phyloP scores from a whole-genome alignment of 1,139 yeast genomes.

The Geotrichum candidum region DNA sequence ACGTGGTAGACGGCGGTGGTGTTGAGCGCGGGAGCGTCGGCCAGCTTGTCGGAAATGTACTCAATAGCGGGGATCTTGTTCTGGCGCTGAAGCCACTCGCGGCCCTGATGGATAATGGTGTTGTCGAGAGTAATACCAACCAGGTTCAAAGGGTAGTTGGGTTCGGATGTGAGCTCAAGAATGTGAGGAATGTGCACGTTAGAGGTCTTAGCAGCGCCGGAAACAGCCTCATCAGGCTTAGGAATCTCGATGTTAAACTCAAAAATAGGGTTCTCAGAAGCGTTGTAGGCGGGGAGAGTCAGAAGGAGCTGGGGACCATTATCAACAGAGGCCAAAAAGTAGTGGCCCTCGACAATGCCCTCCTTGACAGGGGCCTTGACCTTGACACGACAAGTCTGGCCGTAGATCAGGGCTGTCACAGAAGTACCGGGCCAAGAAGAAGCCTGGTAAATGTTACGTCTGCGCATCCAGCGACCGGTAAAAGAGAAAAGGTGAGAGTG shows the following conservation, averaged over 20 bases:
- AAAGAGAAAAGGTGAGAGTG: conserved; percentile 19
- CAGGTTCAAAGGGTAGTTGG: conserved; percentile 10
- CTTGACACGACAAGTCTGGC: conserved; percentile 16
- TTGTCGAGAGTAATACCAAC: conserved; percentile 15
- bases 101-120: conserved; percentile 15
- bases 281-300: conserved; percentile 16
- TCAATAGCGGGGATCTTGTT: conserved; percentile 16
- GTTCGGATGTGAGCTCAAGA: conserved; percentile 17
- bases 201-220: neutral
- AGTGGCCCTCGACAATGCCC: conserved; percentile 11
- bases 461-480: conserved; percentile 24
- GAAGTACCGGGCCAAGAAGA: conserved; percentile 21
- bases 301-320: conserved; percentile 11
- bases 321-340: conserved; percentile 14
- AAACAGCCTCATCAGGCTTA: conserved; percentile 3
- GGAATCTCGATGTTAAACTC: conserved; percentile 16
- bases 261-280: conserved; percentile 16
- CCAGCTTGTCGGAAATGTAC: conserved; percentile 14
- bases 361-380: conserved; percentile 6
- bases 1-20: conserved; percentile 12
- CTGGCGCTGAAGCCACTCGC: conserved; percentile 13
- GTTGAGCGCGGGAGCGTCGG: conserved; percentile 5
- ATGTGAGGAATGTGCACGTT: conserved; percentile 14
- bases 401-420: conserved; percentile 17
- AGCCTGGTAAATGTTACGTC: conserved; percentile 18